phyloP scores from a whole-genome alignment of 2,329 filamentous ascomycete species.

The Beauveria varroae region DNA sequence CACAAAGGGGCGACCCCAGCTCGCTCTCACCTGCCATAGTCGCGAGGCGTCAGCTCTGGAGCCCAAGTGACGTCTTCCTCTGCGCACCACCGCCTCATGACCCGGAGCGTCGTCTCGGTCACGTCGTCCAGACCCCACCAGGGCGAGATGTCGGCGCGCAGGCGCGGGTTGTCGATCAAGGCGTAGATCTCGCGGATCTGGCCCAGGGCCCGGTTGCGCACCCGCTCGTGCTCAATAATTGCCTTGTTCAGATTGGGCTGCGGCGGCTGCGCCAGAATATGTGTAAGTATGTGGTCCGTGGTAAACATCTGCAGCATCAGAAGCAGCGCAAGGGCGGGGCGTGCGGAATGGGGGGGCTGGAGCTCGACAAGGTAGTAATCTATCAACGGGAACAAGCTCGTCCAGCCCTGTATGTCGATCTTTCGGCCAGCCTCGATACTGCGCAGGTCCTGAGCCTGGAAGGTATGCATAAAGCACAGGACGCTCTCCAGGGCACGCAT shows the following conservation, averaged over 20 bases:
- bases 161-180: conserved; percentile 20
- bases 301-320: conserved; percentile 37
- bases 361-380: conserved; percentile 32
- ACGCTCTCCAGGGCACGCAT: conserved; percentile 42
- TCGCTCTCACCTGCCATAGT: conserved; percentile 2
- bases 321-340: conserved; percentile 34
- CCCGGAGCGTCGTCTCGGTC: conserved; percentile 28
- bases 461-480: conserved; percentile 46
- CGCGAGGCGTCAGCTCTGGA: conserved; percentile 24
- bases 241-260: conserved; percentile 13
- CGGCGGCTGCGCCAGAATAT: conserved; percentile 20
- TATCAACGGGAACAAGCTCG: conserved; percentile 38
- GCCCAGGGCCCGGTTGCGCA: conserved; percentile 21
- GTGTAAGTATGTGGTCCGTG: conserved; percentile 37
- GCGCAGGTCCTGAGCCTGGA: conserved; percentile 39
- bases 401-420: conserved; percentile 35
- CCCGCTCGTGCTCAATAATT: conserved; percentile 21
- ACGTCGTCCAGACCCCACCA: conserved; percentile 40
- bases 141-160: conserved; percentile 27
- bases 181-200: conserved; percentile 24
- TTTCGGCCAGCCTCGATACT: conserved; percentile 33
- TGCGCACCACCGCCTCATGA: conserved; percentile 37
- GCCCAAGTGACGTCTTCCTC: conserved; percentile 39
- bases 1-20: neutral
- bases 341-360: conserved; percentile 24